Conservation (phyloP, 2,329 filamentous ascomycete genomes). For the Penicillium capsulatum region DNA sequence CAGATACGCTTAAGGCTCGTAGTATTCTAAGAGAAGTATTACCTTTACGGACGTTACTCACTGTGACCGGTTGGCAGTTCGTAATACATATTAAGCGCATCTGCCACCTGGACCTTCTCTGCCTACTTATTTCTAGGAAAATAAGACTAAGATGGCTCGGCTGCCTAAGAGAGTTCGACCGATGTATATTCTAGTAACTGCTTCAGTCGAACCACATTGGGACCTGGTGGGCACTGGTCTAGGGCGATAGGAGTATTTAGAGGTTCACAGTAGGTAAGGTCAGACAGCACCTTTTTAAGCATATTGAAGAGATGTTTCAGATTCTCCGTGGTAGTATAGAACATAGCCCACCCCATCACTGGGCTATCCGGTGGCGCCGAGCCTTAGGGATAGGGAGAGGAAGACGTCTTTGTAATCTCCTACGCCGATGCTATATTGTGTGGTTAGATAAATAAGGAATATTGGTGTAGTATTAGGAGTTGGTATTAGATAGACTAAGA, state of each 20-base stretch:
- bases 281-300: background rate
- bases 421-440: background rate
- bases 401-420: background rate
- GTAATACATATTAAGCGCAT: constrained; percentile 6
- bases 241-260: background rate
- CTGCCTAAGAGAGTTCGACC: background rate
- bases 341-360: background rate
- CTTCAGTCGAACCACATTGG: background rate
- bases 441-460: background rate
- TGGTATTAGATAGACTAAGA: too few species aligned
- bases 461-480: background rate
- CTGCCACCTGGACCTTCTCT: background rate
- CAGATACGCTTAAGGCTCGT: too few species aligned
- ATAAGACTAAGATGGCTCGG: background rate
- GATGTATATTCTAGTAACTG: background rate
- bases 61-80: too few species aligned
- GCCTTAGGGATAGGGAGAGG: background rate
- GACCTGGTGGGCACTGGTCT: background rate
- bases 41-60: too few species aligned
- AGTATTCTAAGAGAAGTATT: too few species aligned
- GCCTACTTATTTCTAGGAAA: background rate
- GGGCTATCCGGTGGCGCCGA: background rate
- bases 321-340: background rate
- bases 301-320: background rate
- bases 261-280: background rate